Evolutionary conservation across 345 rosid species (phyloP), one percentile per base, ranked within the genome.

Genomic region (Conringia planisiliqua): DNA sequence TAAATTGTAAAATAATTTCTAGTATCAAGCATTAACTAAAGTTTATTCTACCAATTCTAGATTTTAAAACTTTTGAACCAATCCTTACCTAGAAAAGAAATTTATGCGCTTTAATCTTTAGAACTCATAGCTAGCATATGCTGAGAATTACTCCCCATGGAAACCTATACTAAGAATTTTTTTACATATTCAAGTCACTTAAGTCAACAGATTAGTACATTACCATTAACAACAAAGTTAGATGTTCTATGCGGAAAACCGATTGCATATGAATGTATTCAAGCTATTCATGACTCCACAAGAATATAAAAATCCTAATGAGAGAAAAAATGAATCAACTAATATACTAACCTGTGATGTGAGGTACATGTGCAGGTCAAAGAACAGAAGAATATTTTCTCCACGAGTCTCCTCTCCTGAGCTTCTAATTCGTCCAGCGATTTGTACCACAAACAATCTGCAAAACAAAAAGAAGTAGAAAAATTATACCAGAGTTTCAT

Each of bases 81-180:
- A 70, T 55, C 14, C 62, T 64, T 57, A 27, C 61, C 60, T 55
- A 48, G 22, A 39, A 71, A 47, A 36, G 46, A 56, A 70, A 64
- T 1, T 10, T 26, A 16, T 54, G 33, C 9, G 38, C 71, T 46
- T 70, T 42, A 56, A 30, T 18, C 62, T 46, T 62, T 63, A 36
- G 11, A 64, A 36, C 56, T 4, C 50, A 11, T 20, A 30, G 63
- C 76, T 64, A 77, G 76, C 72, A 77, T 77, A 77, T 77, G 80
- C 80, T 57, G 20, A 57, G 72, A 26, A 71, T 65, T 65, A 77
- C 76, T 71, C 76, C 52, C 24, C 55, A 48, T n/a, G 57, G 72
- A 71, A 58, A 77, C 73, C 62, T 77, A 57, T 57, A 46, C 46
- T 71, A 47, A 35, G 2, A 29, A 0, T 5, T 38, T 27, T 22